A percentile compares a stretch with the other conserved stretches of the same genome.
These are phyloP conservation scores for Candida maris DNA, from an alignment of 805 yeast genomes.

Conservation along the genomic window DNA sequence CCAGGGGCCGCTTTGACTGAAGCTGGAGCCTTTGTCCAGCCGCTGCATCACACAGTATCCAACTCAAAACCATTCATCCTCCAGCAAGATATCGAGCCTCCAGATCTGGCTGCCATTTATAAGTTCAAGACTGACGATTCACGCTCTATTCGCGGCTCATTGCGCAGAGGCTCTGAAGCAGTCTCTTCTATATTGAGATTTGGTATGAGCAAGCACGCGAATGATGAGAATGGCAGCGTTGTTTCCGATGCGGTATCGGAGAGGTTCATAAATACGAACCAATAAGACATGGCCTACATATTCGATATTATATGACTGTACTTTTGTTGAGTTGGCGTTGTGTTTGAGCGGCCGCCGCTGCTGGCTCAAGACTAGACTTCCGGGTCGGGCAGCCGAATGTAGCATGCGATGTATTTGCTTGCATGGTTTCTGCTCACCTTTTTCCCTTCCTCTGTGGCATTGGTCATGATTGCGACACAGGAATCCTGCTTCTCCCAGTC, in stretches of 20 bases:
- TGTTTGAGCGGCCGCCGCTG: too few species aligned
- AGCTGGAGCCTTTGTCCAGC: constrained; percentile 12
- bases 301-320: too few species aligned
- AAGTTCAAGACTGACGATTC: constrained; percentile 33
- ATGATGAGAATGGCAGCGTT: constrained; percentile 17
- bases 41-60: constrained; percentile 4
- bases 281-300: too few species aligned
- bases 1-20: constrained; percentile 16
- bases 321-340: too few species aligned
- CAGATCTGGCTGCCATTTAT: constrained; percentile 33
- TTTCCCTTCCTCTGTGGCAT: constrained; percentile 97
- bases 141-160: constrained; percentile 34
- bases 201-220: constrained; percentile 20
- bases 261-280: constrained; percentile 19
- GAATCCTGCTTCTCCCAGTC: constrained; percentile 79
- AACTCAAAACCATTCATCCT: constrained; percentile 19
- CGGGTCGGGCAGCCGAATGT: constrained; percentile 66
- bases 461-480: constrained; percentile 84
- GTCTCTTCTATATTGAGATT: constrained; percentile 32
- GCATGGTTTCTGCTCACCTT: constrained; percentile 92
- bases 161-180: constrained; percentile 42
- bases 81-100: constrained; percentile 34
- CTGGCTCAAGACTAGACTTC: too few species aligned
- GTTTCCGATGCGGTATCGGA: constrained; percentile 28
- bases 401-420: constrained; percentile 83